Percentiles rank a stretch among this genome's conserved stretches.
Evolutionary conservation across 352 stramenopile species (phyloP).

Genomic region (Globisporangium splendens): DNA sequence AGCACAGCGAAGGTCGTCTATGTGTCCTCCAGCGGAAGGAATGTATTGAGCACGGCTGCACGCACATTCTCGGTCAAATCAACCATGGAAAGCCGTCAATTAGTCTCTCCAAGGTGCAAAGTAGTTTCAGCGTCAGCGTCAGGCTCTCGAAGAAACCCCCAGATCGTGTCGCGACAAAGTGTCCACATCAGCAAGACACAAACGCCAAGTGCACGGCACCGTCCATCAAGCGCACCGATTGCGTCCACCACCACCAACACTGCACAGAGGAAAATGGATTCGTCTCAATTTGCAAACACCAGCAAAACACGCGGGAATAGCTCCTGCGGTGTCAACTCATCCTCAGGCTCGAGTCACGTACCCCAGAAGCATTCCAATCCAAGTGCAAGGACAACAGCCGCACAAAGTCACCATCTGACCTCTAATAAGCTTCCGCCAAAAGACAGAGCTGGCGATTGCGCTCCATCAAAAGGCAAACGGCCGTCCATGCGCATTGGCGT

Average conservation of each 20-base stretch:
- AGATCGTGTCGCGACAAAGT: background rate
- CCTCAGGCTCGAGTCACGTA: too few relatives aligned
- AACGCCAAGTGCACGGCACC: background rate
- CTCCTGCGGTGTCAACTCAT: too few relatives aligned
- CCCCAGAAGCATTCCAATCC: too few relatives aligned
- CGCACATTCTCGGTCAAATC: constrained; percentile 39
- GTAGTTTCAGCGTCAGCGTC: background rate
- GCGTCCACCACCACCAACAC: too few relatives aligned
- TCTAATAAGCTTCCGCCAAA: too few relatives aligned
- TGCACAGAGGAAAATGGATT: too few relatives aligned
- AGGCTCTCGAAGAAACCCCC: background rate
- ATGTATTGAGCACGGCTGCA: constrained; percentile 11
- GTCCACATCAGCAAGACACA: background rate
- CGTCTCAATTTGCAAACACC: too few relatives aligned
- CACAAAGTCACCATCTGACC: too few relatives aligned
- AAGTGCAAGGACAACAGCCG: too few relatives aligned
- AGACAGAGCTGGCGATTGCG: too few relatives aligned
- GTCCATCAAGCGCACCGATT: too few relatives aligned
- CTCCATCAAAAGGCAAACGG: constrained; percentile 7
- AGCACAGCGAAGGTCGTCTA: constrained; percentile 19
- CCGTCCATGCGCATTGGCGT: constrained; percentile 10
- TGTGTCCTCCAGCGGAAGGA: constrained; percentile 15
- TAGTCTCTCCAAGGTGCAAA: constrained; percentile 25
- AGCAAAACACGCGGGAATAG: too few relatives aligned
- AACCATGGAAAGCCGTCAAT: constrained; percentile 31